Conservation (phyloP, 2,329 filamentous ascomycete genomes). For the Sphaerulina musiva region DNA sequence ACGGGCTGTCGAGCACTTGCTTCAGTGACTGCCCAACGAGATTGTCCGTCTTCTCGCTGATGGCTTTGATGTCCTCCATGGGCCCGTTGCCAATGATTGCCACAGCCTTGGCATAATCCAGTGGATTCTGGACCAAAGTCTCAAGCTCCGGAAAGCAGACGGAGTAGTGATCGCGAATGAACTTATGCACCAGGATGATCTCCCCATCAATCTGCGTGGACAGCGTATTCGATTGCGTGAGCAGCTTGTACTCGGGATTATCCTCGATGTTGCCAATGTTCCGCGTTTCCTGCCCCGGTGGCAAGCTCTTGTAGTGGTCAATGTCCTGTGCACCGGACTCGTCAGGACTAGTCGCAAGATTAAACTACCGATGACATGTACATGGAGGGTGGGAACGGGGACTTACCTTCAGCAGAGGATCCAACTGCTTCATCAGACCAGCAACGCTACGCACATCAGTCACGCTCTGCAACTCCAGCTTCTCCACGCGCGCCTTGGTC, state of each 20-base stretch:
- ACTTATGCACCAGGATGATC: conserved; percentile 89
- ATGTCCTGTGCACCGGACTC: conserved; percentile 64
- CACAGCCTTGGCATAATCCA: conserved; percentile 93
- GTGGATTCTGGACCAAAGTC: conserved; percentile 77
- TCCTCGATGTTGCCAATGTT: conserved; percentile 81
- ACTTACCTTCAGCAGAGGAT: conserved; percentile 77
- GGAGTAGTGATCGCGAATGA: conserved; percentile 92
- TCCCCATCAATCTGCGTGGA: conserved; percentile 92
- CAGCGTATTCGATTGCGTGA: conserved; percentile 81
- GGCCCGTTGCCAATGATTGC: conserved; percentile 89
- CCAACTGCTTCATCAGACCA: conserved; percentile 70
- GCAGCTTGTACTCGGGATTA: conserved; percentile 81
- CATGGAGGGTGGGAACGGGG: conserved; percentile 21
- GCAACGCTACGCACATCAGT: conserved; percentile 75
- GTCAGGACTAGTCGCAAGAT: conserved; percentile 62
- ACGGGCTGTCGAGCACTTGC: conserved; percentile 77
- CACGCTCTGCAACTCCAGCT: conserved; percentile 67
- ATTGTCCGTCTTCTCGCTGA: conserved; percentile 73
- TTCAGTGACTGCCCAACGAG: conserved; percentile 67
- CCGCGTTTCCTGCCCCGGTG: conserved; percentile 56
- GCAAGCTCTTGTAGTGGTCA: conserved; percentile 63
- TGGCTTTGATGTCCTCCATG: conserved; percentile 75
- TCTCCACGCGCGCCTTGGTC: conserved; percentile 71
- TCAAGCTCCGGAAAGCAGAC: conserved; percentile 90
- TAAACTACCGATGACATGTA: conserved; percentile 47